These are phyloP conservation scores for Circinella umbellata DNA, from an alignment of 371 early-diverging fungal genomes.

Conservation along the genomic window DNA sequence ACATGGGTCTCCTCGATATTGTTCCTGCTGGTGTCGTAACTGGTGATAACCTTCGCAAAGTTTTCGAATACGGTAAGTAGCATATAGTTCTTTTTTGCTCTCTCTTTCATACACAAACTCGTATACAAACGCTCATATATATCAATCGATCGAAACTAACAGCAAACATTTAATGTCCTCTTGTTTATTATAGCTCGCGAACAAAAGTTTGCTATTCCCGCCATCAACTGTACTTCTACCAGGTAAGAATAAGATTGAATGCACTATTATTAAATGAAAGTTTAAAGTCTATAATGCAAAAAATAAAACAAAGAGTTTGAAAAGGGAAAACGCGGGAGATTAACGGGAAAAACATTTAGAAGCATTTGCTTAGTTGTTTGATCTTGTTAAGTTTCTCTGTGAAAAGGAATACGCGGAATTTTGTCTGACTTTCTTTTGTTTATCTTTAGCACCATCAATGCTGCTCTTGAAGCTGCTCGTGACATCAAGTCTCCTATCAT, in stretches of 20 bases:
- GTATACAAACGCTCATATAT: not conserved
- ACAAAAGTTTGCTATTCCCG: conserved; percentile 89
- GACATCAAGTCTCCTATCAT: conserved; percentile 89
- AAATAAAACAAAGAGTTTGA: not conserved
- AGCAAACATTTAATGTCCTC: not conserved
- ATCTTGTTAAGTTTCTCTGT: not conserved
- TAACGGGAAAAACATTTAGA: conserved; percentile 7
- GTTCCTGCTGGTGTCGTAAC: conserved; percentile 90
- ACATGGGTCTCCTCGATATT: conserved; percentile 78
- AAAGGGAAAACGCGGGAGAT: conserved; percentile 18
- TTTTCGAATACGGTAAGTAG: conserved; percentile 69
- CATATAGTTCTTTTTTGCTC: not conserved
- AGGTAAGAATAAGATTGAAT: conserved; percentile 39
- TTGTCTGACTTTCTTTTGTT: conserved; percentile 2
- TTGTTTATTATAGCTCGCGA: conserved; percentile 59
- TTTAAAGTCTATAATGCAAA: not conserved
- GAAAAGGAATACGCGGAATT: not conserved
- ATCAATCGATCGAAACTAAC: not conserved
- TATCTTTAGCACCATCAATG: conserved; percentile 76
- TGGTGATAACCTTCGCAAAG: conserved; percentile 85
- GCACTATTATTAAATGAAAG: not conserved
- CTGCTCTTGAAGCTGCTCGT: conserved; percentile 90
- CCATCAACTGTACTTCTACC: conserved; percentile 93
- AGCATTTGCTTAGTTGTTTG: conserved; percentile 1
- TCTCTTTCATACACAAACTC: not conserved